Evolutionary conservation across 768 basidiomycete genomes (phyloP).

Genomic region (Boletus subparvulus): DNA sequence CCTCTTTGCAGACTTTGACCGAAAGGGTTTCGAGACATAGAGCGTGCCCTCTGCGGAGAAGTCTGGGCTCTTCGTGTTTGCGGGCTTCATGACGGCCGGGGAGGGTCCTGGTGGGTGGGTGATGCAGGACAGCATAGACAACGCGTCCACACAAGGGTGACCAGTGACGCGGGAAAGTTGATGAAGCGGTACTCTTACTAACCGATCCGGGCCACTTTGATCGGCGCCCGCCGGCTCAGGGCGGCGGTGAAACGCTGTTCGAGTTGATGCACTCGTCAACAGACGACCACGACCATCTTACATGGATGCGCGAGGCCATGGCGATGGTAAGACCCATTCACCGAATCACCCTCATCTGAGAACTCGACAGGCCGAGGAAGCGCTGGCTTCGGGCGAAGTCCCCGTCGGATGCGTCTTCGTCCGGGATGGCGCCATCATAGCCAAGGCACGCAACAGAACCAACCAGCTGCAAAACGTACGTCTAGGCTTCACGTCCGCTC

Average conservation of each 20-base stretch:
- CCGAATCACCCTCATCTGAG: not conserved
- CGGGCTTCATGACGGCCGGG: constrained; percentile 15
- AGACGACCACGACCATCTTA: constrained; percentile 33
- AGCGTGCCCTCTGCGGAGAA: constrained; percentile 63
- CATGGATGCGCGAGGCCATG: constrained; percentile 85
- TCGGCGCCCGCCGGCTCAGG: not conserved
- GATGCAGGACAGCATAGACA: constrained; percentile 6
- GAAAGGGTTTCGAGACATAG: constrained; percentile 74
- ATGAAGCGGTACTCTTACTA: not conserved
- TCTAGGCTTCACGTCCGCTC: not conserved
- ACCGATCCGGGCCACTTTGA: not conserved
- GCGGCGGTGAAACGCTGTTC: not conserved
- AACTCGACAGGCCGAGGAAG: constrained; percentile 73
- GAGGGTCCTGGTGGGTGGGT: not conserved
- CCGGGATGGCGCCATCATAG: constrained; percentile 71
- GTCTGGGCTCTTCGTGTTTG: constrained; percentile 6
- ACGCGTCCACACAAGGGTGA: not conserved
- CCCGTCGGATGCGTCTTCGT: constrained; percentile 98
- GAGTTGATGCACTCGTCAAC: not conserved
- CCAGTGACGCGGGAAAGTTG: constrained; percentile 10
- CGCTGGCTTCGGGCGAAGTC: constrained; percentile 80
- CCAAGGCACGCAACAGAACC: constrained; percentile 87
- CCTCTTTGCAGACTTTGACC: constrained; percentile 71
- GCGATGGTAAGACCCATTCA: constrained; percentile 55
- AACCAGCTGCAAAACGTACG: constrained; percentile 90